Conservation (phyloP, 129 eudicot genomes). For the Artemisia annua region DNA sequence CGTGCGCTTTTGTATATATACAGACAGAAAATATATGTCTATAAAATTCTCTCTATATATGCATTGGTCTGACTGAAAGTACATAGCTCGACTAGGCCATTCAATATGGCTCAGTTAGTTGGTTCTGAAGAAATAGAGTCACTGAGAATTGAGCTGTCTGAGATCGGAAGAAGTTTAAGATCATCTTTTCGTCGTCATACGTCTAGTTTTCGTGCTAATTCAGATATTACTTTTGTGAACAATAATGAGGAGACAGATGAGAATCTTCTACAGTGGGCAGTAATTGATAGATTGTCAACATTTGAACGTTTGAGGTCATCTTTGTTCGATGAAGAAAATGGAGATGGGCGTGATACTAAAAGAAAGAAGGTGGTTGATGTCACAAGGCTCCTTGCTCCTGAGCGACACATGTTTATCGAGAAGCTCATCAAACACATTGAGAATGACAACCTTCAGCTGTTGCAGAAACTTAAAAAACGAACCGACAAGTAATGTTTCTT, state of each 20-base stretch:
- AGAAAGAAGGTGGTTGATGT: constrained; percentile 42
- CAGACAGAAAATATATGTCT: background rate
- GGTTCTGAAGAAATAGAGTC: constrained; percentile 33
- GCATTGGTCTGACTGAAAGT: background rate
- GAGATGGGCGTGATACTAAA: background rate
- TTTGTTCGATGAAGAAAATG: constrained; percentile 34
- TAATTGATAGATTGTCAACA: constrained; percentile 37
- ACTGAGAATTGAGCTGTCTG: constrained; percentile 33
- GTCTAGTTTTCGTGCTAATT: constrained; percentile 28
- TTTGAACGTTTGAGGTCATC: constrained; percentile 39
- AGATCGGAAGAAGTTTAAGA: constrained; percentile 39
- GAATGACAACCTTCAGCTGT: constrained; percentile 48
- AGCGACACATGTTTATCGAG: constrained; percentile 47
- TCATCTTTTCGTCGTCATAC: constrained; percentile 26
- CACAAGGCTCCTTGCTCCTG: constrained; percentile 46
- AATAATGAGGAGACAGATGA: constrained; percentile 29
- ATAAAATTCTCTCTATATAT: background rate
- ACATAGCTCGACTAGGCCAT: background rate
- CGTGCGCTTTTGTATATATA: background rate
- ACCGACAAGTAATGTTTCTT: constrained; percentile 41
- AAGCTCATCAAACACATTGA: constrained; percentile 56
- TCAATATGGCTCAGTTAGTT: constrained; percentile 28
- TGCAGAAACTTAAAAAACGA: constrained; percentile 54
- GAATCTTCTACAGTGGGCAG: constrained; percentile 38
- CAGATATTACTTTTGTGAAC: constrained; percentile 11